A percentile compares a stretch with the other conserved stretches of the same genome.
These are phyloP conservation scores for Mrakiaceae sp. DNA, from an alignment of 1,284 basidiomycete species.

Conservation along the genomic window DNA sequence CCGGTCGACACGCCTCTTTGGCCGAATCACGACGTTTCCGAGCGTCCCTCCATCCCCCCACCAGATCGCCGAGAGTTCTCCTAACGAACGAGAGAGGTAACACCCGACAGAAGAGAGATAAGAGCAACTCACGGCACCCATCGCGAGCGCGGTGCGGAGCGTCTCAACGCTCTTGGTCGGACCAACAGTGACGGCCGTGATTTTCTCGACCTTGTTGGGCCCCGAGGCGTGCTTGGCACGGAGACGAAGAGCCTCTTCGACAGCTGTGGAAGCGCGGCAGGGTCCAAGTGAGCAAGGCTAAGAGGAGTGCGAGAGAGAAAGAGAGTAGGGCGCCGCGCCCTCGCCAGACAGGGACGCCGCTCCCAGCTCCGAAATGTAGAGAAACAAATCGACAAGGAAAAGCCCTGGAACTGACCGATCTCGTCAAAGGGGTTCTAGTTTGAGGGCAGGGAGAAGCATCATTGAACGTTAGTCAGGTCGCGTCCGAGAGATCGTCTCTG, in stretches of 20 bases:
- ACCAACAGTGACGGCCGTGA: slow-evolving; percentile 86
- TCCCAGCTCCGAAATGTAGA: too few relatives aligned
- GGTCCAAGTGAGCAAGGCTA: slow-evolving; percentile 73
- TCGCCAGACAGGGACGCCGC: too few relatives aligned
- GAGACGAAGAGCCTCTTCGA: slow-evolving; percentile 92
- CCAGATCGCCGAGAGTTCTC: background rate
- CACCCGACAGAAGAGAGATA: background rate
- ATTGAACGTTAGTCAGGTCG: too few relatives aligned
- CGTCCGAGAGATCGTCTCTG: too few relatives aligned
- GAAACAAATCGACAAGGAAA: background rate
- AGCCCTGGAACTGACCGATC: slow-evolving; percentile 50
- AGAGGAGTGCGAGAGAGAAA: slow-evolving; percentile 67
- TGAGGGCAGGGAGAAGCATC: too few relatives aligned
- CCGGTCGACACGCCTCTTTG: too few relatives aligned
- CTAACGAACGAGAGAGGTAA: background rate
- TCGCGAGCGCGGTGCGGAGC: slow-evolving; percentile 88
- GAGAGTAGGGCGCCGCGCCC: background rate
- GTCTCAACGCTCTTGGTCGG: slow-evolving; percentile 73
- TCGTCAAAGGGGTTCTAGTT: slow-evolving; percentile 88
- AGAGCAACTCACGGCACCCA: slow-evolving; percentile 54
- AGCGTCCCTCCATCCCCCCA: background rate
- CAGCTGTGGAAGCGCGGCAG: slow-evolving; percentile 46
- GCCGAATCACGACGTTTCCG: too few relatives aligned
- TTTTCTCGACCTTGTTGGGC: slow-evolving; percentile 41
- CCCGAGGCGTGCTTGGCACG: slow-evolving; percentile 53